Percentiles rank a stretch among this genome's conserved stretches.
These are phyloP conservation scores for Ceratobasidium sp. DNA, from an alignment of 1,284 basidiomycete species.

Conservation along the genomic window DNA sequence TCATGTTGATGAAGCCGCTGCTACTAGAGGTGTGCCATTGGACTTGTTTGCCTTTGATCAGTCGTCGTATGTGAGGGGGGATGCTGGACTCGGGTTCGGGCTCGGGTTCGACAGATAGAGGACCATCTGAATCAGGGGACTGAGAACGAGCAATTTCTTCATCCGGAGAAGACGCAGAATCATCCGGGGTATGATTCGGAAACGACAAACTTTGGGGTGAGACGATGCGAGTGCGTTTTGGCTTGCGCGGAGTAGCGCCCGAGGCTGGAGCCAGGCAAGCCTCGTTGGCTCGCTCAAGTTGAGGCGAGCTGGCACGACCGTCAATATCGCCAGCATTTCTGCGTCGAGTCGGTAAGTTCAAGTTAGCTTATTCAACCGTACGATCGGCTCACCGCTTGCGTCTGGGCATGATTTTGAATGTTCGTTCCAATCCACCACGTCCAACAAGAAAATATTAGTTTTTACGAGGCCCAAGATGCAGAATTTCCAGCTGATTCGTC, in stretches of 20 bases:
- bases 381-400: conserved; percentile 18
- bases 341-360: background rate
- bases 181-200: background rate
- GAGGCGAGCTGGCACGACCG: conserved; percentile 21
- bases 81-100: conserved; percentile 19
- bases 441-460: background rate
- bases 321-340: conserved; percentile 33
- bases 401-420: conserved; percentile 2
- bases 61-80: conserved; percentile 30
- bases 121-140: background rate
- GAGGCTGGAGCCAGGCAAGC: background rate
- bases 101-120: conserved; percentile 3
- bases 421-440: background rate
- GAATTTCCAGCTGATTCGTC: background rate
- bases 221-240: conserved; percentile 26
- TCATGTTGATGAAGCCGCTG: conserved; percentile 42
- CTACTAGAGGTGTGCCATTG: conserved; percentile 24
- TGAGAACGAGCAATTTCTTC: conserved; percentile 1
- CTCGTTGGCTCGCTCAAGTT: background rate
- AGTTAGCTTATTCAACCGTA: background rate
- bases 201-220: conserved; percentile 4
- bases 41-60: conserved; percentile 32
- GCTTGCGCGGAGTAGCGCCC: conserved; percentile 22
- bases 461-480: background rate
- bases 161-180: conserved; percentile 31